Base-by-base conservation (phyloP, 208 protist species). In the Wallacemonas collosoma region DNA sequence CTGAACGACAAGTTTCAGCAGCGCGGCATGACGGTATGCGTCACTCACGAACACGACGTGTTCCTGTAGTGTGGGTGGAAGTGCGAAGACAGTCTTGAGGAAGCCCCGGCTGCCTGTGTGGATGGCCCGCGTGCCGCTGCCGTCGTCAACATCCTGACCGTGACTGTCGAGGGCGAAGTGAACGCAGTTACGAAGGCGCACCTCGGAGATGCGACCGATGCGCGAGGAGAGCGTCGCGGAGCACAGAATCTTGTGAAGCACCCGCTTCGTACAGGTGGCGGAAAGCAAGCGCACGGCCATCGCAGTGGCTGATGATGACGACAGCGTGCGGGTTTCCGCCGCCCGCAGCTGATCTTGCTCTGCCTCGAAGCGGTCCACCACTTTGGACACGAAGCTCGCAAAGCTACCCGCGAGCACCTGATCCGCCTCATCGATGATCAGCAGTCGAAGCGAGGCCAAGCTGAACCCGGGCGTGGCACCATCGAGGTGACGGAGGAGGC, bases 371-470 rank as follows among this genome's bases (percentile, higher is more conserved):
- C 89, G 81, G 51, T 84, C 86, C 60, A 94, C 83, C 12, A 97
- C 88, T 68, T 94, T 93, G 45, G 81, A 78, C 17, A 95, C 88
- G 68, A 87, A 85, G 50, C 84, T 86, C 2, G 90, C 76, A 73
- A 95, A 95, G 80, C 81, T 89, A 4, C 92, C 90, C 2, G 78
- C 77, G 14, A 97, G 84, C 1, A 97, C 88, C 62, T 97, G 89
- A 62, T 97, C 93, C 5, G 93, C 93, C 72, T 97, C 93, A 74
- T 97, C 93, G 51, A 97, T 90, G 50, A 97, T 90, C 38, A 95
- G 77, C 54, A 97, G 76, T 11, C 82, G 86, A 43, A 97, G 81
- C 45, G 74, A 56, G 1, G 69, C 74, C 11, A 97, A 85, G 51
- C 71, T 79, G 40, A 96, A 73, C 2, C 87, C 89, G 15, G 68